Evolutionary conservation across 1,139 yeast species (phyloP).

Genomic region (Candida labiduridarum): DNA sequence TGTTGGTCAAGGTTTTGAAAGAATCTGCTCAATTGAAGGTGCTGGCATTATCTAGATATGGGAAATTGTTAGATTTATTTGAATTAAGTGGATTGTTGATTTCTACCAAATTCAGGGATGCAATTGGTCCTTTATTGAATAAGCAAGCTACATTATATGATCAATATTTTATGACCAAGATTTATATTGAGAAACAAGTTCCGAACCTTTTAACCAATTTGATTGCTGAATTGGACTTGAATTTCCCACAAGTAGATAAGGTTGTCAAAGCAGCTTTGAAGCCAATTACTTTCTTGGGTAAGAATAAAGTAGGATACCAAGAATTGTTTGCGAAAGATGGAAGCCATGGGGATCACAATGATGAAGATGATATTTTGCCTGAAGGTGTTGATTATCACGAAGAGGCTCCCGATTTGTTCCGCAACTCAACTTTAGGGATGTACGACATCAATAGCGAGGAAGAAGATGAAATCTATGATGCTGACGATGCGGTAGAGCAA

Average conservation of each 20-base stretch:
- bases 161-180: conserved; percentile 59
- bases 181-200: conserved; percentile 67
- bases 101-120: conserved; percentile 44
- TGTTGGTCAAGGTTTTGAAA: conserved; percentile 61
- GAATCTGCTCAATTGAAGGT: conserved; percentile 41
- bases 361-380: conserved; percentile 60
- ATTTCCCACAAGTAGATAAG: conserved; percentile 65
- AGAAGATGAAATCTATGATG: conserved; percentile 27
- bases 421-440: conserved; percentile 92
- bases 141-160: conserved; percentile 56
- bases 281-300: conserved; percentile 64
- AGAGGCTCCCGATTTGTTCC: conserved; percentile 80
- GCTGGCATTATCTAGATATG: conserved; percentile 42
- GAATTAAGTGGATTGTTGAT: conserved; percentile 52
- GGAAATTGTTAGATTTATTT: conserved; percentile 59
- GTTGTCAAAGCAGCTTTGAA: conserved; percentile 60
- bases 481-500: conserved; percentile 35
- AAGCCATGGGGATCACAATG: conserved; percentile 32
- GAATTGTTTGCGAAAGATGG: conserved; percentile 51
- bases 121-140: conserved; percentile 48
- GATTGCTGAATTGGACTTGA: conserved; percentile 67
- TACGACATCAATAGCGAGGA: conserved; percentile 75
- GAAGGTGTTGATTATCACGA: conserved; percentile 67
- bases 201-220: conserved; percentile 59
- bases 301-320: conserved; percentile 59